phyloP scores from a whole-genome alignment of 139 green algal species.

The Bryopsis sp. region DNA sequence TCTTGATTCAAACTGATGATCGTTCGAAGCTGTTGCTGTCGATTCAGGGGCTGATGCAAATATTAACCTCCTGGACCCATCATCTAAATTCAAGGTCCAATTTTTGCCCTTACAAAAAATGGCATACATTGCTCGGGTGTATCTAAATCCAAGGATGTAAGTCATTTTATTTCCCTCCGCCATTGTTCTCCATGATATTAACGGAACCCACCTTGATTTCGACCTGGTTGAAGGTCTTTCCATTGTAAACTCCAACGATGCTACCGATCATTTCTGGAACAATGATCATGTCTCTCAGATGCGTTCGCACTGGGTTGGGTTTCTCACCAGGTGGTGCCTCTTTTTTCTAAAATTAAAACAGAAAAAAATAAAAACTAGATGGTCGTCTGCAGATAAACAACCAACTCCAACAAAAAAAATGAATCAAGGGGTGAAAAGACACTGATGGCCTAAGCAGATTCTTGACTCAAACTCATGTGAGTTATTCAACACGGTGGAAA shows the following conservation, averaged over 20 bases:
- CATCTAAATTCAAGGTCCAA: no score
- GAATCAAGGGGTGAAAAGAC: background rate
- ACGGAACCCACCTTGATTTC: constrained; percentile 58
- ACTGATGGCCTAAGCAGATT: no score
- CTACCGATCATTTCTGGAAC: constrained; percentile 98
- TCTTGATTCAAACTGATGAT: no score
- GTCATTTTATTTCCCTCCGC: no score
- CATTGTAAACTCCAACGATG: constrained; percentile 98
- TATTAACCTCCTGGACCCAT: background rate
- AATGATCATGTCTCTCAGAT: constrained; percentile 99
- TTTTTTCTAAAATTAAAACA: constrained; percentile 49
- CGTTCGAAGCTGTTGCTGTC: no score
- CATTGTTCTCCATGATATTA: background rate
- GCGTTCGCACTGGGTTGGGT: constrained; percentile 93
- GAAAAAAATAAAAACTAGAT: constrained; percentile 12
- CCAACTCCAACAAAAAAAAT: background rate
- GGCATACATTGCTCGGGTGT: no score
- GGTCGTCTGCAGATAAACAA: background rate
- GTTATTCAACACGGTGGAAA: no score
- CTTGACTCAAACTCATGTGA: no score
- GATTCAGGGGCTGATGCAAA: no score
- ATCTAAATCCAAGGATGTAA: no score
- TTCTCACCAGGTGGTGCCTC: constrained; percentile 79
- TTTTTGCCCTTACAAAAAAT: no score
- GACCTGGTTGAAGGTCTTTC: constrained; percentile 98